Conservation (phyloP, 108 stramenopile genomes). For the Cyclostephanos tholiformis region DNA sequence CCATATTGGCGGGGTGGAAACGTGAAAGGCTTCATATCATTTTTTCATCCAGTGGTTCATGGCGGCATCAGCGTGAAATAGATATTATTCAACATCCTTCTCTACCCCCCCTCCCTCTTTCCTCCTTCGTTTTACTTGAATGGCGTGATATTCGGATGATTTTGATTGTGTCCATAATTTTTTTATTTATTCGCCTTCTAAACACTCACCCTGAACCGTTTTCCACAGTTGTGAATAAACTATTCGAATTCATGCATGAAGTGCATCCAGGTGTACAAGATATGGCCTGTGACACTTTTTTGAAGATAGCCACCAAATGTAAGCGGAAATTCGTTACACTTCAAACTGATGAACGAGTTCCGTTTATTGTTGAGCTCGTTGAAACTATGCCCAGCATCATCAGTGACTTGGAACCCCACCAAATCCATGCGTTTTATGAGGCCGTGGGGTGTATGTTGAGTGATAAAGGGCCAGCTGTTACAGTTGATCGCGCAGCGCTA, state of each 20-base stretch:
- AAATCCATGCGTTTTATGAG: constrained; percentile 99
- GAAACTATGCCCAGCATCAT: constrained; percentile 90
- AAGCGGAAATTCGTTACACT: constrained; percentile 95
- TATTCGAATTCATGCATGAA: constrained; percentile 99
- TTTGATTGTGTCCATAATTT: not conserved
- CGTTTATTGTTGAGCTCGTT: constrained; percentile 94
- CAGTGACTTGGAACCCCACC: constrained; percentile 97
- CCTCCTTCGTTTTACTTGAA: not conserved
- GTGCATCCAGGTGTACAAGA: constrained; percentile 99
- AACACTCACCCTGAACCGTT: not conserved
- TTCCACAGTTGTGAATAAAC: constrained; percentile 96
- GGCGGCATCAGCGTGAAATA: too few relatives aligned
- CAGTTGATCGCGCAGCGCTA: constrained; percentile 83
- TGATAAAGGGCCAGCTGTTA: constrained; percentile 85
- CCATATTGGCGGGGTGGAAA: not conserved
- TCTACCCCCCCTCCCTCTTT: not conserved
- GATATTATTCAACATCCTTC: not conserved
- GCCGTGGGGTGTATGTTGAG: constrained; percentile 95
- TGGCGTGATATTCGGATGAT: not conserved
- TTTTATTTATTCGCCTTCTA: not conserved
- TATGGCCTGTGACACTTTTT: constrained; percentile 99
- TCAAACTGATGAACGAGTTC: constrained; percentile 87
- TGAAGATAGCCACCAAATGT: constrained; percentile 99
- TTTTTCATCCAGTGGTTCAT: too few relatives aligned
- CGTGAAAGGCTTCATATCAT: too few relatives aligned